Conservation (phyloP, 192 early-diverging fungal genomes). For the Rhizophagus prolifer region DNA sequence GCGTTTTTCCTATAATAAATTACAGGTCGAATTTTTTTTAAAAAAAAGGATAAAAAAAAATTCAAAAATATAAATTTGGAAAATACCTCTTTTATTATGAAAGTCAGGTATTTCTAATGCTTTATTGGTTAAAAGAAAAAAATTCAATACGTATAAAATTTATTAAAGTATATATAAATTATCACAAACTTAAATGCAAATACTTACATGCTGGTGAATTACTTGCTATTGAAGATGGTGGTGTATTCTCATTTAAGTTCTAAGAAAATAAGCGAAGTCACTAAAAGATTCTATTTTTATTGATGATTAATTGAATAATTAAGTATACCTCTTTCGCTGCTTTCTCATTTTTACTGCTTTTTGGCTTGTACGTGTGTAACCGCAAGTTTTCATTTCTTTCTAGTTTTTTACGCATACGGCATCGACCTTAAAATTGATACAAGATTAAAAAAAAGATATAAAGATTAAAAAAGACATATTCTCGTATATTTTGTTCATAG, state of each 20-base stretch:
- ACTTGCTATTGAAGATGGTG: neutral
- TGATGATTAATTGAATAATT: neutral
- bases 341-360: constrained; percentile 40
- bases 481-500: neutral
- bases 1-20: constrained; percentile 11
- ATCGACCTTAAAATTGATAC: constrained; percentile 29
- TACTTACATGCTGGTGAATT: neutral
- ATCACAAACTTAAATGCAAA: neutral
- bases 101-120: constrained; percentile 5
- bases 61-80: neutral
- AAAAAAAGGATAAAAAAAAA: neutral
- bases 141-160: neutral
- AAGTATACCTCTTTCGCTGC: constrained; percentile 23
- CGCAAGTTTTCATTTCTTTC: constrained; percentile 36
- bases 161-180: neutral
- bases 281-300: neutral
- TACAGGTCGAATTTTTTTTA: neutral
- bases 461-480: neutral
- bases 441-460: neutral
- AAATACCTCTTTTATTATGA: constrained; percentile 6
- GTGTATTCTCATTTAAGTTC: neutral
- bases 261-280: neutral
- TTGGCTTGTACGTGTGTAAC: constrained; percentile 41
- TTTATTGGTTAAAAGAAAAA: neutral
- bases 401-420: constrained; percentile 57